Percentiles rank a stretch among this genome's conserved stretches.
Conservation (phyloP, 179 eudicot genomes). For the Beta macrorhiza region DNA sequence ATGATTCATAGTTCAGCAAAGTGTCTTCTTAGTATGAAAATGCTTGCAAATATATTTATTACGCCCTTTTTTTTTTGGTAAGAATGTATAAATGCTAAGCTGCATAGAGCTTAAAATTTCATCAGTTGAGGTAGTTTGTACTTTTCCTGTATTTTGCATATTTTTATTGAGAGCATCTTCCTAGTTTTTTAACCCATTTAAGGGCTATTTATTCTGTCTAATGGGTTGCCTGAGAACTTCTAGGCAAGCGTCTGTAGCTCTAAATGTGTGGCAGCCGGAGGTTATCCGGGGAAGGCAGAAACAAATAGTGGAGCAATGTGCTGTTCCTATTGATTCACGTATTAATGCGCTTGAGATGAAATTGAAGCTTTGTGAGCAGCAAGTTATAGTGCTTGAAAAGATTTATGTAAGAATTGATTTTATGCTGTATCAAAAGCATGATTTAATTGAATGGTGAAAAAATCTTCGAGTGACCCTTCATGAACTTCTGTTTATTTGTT, state of each 20-base stretch:
- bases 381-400: conserved; percentile 49
- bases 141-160: background rate
- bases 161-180: background rate
- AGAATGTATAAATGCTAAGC: too few species aligned
- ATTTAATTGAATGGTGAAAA: background rate
- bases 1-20: too few species aligned
- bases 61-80: too few species aligned
- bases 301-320: conserved; percentile 71
- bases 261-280: conserved; percentile 94
- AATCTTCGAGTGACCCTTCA: background rate
- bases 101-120: too few species aligned
- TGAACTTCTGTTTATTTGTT: background rate
- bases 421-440: conserved; percentile 5
- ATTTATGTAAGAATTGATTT: conserved; percentile 50
- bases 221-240: conserved; percentile 11
- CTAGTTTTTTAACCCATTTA: background rate
- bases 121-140: background rate
- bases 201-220: background rate
- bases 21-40: too few species aligned
- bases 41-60: too few species aligned
- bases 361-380: conserved; percentile 58
- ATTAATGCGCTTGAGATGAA: too few species aligned
- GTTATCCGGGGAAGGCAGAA: conserved; percentile 64
- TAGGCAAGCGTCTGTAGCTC: conserved; percentile 82
- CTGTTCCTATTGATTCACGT: background rate